Evolutionary conservation across 768 basidiomycete species (phyloP).

Genomic region (Mrakia gelida): DNA sequence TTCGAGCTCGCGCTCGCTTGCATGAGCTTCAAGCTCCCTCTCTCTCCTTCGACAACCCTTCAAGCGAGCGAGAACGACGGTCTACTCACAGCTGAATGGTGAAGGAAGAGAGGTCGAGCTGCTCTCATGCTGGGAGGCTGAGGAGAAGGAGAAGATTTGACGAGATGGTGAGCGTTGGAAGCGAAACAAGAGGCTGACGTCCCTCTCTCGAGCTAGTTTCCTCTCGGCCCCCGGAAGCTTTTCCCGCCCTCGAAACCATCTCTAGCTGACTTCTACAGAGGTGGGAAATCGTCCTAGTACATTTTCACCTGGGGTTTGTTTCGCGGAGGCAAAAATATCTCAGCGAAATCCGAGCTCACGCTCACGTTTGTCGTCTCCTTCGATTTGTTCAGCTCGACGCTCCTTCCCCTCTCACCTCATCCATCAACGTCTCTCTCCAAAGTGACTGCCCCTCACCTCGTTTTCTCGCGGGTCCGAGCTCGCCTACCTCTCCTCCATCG

Average conservation of each 20-base stretch:
- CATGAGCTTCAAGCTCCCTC: neutral
- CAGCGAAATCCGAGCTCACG: neutral
- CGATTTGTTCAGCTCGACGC: neutral
- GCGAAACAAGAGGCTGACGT: neutral
- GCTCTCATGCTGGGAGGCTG: neutral
- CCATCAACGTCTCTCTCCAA: neutral
- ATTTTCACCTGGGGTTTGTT: too few relatives aligned
- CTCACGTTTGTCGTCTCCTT: too few relatives aligned
- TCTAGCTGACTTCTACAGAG: too few relatives aligned
- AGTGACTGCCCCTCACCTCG: too few relatives aligned
- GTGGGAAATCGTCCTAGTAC: too few relatives aligned
- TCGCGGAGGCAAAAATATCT: too few relatives aligned
- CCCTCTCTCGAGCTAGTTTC: neutral
- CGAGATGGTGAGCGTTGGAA: neutral
- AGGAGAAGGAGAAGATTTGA: neutral
- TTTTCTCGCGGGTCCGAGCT: neutral
- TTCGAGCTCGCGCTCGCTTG: too few relatives aligned
- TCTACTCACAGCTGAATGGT: conserved; percentile 9
- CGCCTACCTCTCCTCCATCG: neutral
- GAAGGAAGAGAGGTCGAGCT: conserved; percentile 1
- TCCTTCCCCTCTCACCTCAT: neutral
- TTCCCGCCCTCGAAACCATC: too few relatives aligned
- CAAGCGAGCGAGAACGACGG: neutral
- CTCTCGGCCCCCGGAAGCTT: neutral
- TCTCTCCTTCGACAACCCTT: neutral